Evolutionary conservation across 2,329 filamentous ascomycete genomes (phyloP).

Genomic region (Akanthomyces dipterigenus): DNA sequence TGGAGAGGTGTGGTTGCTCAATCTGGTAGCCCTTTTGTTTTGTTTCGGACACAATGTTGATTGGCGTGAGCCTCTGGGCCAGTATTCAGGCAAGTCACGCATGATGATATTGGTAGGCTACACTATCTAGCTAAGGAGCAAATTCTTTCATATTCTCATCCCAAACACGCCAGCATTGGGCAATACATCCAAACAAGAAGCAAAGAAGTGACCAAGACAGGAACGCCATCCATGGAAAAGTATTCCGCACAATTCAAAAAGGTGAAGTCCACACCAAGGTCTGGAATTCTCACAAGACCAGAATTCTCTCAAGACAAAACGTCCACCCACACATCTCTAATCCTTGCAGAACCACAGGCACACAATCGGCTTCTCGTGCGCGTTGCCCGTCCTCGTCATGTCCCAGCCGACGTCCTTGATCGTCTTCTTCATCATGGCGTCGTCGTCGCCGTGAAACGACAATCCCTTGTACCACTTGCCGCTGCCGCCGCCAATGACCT

Average conservation of each 20-base stretch:
- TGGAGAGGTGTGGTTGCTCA: too few relatives aligned
- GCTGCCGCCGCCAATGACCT: conserved; percentile 47
- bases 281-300: too few relatives aligned
- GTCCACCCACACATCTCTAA: conserved; percentile 17
- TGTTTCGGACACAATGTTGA: background rate
- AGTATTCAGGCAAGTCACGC: background rate
- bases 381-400: conserved; percentile 37
- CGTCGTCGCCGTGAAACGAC: conserved; percentile 43
- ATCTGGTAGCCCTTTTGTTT: background rate
- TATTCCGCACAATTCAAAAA: background rate
- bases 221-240: background rate
- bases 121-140: background rate
- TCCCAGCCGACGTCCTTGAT: conserved; percentile 56
- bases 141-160: background rate
- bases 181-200: background rate
- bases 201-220: background rate
- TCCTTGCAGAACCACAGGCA: conserved; percentile 54
- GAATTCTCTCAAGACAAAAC: too few relatives aligned
- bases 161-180: background rate
- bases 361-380: conserved; percentile 46
- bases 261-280: background rate
- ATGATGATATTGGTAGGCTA: background rate
- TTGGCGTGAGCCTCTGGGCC: background rate
- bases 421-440: conserved; percentile 39
- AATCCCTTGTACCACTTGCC: conserved; percentile 55